A percentile compares a stretch with the other conserved stretches of the same genome.
Conservation (phyloP, 345 rosid species). For the Nephelium lappaceum region DNA sequence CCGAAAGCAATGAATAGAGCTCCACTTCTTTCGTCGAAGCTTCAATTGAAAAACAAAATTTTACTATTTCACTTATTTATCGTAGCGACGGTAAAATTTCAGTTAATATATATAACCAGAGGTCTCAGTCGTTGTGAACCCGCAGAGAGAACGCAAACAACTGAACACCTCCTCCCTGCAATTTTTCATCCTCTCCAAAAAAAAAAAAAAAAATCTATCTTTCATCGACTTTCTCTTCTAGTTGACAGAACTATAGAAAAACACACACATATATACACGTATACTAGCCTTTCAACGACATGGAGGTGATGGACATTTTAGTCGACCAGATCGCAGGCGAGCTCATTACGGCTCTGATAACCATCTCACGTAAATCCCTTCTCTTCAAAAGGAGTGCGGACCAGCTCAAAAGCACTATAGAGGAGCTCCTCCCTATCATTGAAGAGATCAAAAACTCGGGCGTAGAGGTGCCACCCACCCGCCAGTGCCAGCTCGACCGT, state of each 20-base stretch:
- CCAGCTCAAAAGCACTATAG: conserved; percentile 31
- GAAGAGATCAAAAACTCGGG: conserved; percentile 74
- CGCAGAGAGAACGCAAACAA: background rate
- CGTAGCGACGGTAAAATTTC: no score
- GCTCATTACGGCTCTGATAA: conserved; percentile 44
- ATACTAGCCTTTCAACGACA: conserved; percentile 4
- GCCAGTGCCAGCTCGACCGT: conserved; percentile 69
- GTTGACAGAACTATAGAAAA: background rate
- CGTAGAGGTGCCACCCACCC: conserved; percentile 64
- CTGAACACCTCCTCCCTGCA: background rate
- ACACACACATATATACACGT: background rate
- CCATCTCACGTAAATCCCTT: conserved; percentile 42
- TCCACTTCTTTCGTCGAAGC: no score
- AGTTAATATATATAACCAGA: no score
- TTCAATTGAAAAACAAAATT: no score
- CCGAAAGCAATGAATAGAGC: no score
- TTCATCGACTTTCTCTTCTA: background rate
- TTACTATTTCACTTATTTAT: no score
- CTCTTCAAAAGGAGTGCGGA: conserved; percentile 55
- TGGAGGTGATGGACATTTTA: conserved; percentile 68
- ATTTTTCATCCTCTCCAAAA: background rate
- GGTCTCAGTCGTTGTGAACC: no score
- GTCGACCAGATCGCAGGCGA: conserved; percentile 68
- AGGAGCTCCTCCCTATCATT: conserved; percentile 49
- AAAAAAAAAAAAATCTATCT: no score